Evolutionary conservation across 176 grass and related monocot genomes (phyloP), one percentile per base, ranked within the genome.

Genomic region (Paspalum vaginatum): DNA sequence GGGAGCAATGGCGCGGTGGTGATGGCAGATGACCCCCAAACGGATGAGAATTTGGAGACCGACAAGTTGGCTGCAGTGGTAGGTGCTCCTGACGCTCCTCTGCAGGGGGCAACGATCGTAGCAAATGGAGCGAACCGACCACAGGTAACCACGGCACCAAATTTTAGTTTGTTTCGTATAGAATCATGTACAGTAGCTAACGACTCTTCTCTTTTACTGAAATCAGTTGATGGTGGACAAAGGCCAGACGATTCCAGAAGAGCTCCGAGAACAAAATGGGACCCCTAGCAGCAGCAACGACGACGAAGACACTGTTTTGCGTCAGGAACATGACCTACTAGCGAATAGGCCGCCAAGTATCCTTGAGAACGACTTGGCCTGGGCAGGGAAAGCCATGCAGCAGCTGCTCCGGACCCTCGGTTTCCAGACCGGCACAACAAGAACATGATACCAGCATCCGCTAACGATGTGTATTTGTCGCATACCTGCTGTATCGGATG

Each of bases 321-420:
- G 20, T 14, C 49, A 80, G 22, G 84, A 84, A 70, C 70, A 50
- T 32, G 43, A 26, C 10, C 48, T 7, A 9, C 16, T 64, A 43
- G 44, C 15, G 51, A 71, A 74, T 12, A 46, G 56, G 38, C 63
- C 74, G 55, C 39, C 37, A 40, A 61, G 42, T 49, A 74, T 87
- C 46, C 39, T 87, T 11, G 44, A 18, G 75, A 91, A 91, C 20
- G 92, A 91, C 75, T 57, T 93, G 56, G 85, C 21, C 50, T 90
- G 89, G 95, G 65, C 78, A 17, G 15, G 54, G 24, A 78, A 84
- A 85, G 64, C 72, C 16, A 71, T 95, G 75, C 66, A 87, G 20
- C 84, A 71, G 57, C 13, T 91, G 66, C 77, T 93, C 64, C 70
- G 32, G 42, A 70, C 60, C 77, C 71, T 98, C 9, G 90, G 88